Base-by-base conservation (phyloP, 179 eudicot genomes). In the Patellifolia procumbens region DNA sequence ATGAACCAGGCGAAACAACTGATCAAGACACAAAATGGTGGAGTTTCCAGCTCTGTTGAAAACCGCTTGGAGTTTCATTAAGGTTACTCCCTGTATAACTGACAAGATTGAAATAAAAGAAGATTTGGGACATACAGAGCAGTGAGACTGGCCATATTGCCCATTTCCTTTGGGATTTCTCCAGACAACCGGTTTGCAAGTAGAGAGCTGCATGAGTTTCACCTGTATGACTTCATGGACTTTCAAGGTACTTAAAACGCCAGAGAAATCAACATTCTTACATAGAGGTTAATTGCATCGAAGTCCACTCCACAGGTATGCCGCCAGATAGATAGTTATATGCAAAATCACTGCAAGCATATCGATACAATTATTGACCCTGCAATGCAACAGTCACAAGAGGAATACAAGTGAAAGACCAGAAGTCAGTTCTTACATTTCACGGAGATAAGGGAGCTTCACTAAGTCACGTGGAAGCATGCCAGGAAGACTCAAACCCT, bases 271-370 rank as follows among this genome's bases (percentile, higher is more conserved):
- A 28, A 51, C 58, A 46, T 58, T 34, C 83, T 76, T 83, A 91
- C 97, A 91, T 85, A n/a, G 45, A 83, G 60, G 78, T 77, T 74
- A 91, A 83, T 64, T 78, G 87, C 73, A 83, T 73, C 32, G 88
- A 78, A 76, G 89, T 88, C 97, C 97, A 92, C 74, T 85, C 90
- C 43, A 35, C 46, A n/a, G 97, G 97, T 68, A 92, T 86, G 60
- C 88, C 83, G 68, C 97, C 97, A 77, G 79, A 83, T 73, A 92
- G 89, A 84, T 82, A 85, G 81, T 90, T 92, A 78, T 86, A 90
- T 31, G 92, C 90, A 66, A 92, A 84, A 87, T 92, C 95, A 79
- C 97, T 92, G 76, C 78, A 77, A 75, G 74, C 60, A 68, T 59
- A n/a, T 52, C 45, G 24, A 42, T 20, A 39, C 26, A 53, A 68